A percentile compares a stretch with the other conserved stretches of the same genome.
phyloP scores from a whole-genome alignment of 2,329 filamentous ascomycete genomes.

The Rhytidhysteron rufulum region DNA sequence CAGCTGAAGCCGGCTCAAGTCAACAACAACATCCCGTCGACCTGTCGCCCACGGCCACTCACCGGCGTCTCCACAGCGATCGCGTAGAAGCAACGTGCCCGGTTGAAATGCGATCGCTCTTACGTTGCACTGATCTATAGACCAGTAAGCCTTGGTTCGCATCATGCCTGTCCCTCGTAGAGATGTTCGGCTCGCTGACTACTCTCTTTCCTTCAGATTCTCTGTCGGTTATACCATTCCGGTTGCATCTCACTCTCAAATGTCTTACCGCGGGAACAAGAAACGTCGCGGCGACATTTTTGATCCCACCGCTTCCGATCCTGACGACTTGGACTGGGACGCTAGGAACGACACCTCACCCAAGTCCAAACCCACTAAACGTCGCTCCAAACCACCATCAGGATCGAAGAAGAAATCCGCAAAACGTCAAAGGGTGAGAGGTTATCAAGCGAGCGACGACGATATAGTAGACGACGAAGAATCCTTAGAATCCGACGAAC shows the following conservation, averaged over 20 bases:
- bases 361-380: slow-evolving; percentile 26
- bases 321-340: slow-evolving; percentile 10
- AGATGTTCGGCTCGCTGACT: not conserved
- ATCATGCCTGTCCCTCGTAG: too few relatives aligned
- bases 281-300: slow-evolving; percentile 19
- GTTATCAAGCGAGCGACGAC: slow-evolving; percentile 32
- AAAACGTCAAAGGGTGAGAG: slow-evolving; percentile 33
- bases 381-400: slow-evolving; percentile 23
- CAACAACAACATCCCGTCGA: not conserved
- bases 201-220: not conserved
- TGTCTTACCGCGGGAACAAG: slow-evolving; percentile 7
- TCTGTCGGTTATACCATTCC: not conserved
- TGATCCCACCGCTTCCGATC: slow-evolving; percentile 8
- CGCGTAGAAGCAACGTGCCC: not conserved
- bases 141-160: too few relatives aligned
- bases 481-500: slow-evolving; percentile 46
- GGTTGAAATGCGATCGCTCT: not conserved
- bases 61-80: not conserved
- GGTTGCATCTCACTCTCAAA: not conserved
- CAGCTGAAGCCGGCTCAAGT: not conserved
- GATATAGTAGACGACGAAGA: slow-evolving; percentile 39
- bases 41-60: not conserved
- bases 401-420: slow-evolving; percentile 24
- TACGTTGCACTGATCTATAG: not conserved
- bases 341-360: slow-evolving; percentile 4